Base-by-base conservation (phyloP, 768 basidiomycete genomes). In the Amanita pseudoporphyria region DNA sequence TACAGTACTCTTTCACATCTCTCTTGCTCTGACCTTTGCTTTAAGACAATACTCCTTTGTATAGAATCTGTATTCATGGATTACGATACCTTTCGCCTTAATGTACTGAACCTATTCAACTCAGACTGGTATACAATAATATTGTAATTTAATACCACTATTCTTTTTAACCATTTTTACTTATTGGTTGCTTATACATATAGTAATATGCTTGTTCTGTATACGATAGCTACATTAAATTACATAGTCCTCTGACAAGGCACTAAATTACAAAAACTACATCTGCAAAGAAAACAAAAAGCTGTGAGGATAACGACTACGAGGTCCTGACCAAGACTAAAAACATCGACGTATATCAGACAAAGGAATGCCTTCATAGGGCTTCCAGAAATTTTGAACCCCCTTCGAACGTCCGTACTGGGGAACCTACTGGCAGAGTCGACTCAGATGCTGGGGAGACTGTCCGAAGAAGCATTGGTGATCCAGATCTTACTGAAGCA, bases 301-400 rank as follows among this genome's bases (percentile, higher is more conserved):
- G 26, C 26, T 28, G 26, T 7, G 26, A 4, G 26, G 26, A 28
- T 28, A 28, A 4, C 26, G 7, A 28, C 7, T 7, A 4, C 7
- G 26, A 28, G 7, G 26, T 28, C 26, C 26, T 3, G 26, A 28
- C 7, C 26, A 7, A 28, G 26, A 28, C 26, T 28, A 7, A 7
- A 28, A 28, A 28, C 26, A 28, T 28, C 26, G 26, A 28, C n/a
- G n/a, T n/a, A n/a, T n/a, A n/a, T n/a, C n/a, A n/a, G n/a, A n/a
- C n/a, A n/a, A n/a, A n/a, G n/a, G n/a, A n/a, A n/a, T n/a, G n/a
- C 26, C 62, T 30, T 39, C 61, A 71, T 42, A 72, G 46, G 24
- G 54, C 64, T 55, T 77, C 76, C 22, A 76, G 60, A 51, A 77
- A 77, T 58, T 71, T 77, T 14, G 73, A 71, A 12, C 74, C 76